phyloP scores from a whole-genome alignment of 768 basidiomycete species.

The Phanerochaete carnosa region DNA sequence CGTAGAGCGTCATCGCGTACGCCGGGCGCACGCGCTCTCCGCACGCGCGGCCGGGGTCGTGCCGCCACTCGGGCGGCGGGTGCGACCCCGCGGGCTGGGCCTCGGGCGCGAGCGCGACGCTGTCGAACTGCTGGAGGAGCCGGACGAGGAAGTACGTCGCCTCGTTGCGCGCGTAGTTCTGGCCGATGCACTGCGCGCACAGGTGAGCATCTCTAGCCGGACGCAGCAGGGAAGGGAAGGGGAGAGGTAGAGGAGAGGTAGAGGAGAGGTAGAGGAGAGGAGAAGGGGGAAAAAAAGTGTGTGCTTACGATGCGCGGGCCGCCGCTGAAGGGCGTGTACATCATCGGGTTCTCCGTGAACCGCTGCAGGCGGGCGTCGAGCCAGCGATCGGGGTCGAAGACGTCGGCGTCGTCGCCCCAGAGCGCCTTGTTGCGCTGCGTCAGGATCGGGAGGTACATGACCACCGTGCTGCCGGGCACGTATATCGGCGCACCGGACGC shows the following conservation, averaged over 20 bases:
- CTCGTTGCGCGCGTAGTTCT: conserved; percentile 76
- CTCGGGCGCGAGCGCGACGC: conserved; percentile 57
- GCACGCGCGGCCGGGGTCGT: conserved; percentile 37
- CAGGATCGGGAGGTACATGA: conserved; percentile 60
- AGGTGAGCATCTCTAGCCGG: not conserved
- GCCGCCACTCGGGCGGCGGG: conserved; percentile 58
- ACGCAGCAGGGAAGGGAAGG: not conserved
- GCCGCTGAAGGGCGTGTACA: conserved; percentile 73
- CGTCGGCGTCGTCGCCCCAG: conserved; percentile 75
- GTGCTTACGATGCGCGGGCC: conserved; percentile 57
- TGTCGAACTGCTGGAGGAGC: conserved; percentile 61
- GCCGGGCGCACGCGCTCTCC: conserved; percentile 61
- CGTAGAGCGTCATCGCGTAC: conserved; percentile 59
- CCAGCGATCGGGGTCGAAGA: conserved; percentile 82
- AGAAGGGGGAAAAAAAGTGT: too few species aligned
- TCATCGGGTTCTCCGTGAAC: conserved; percentile 58
- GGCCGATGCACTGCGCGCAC: conserved; percentile 54
- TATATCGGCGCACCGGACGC: conserved; percentile 39
- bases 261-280: too few species aligned
- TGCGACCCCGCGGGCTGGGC: conserved; percentile 59
- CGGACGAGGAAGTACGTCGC: conserved; percentile 70
- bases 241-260: too few species aligned
- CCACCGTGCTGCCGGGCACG: conserved; percentile 53
- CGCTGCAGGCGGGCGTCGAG: conserved; percentile 49
- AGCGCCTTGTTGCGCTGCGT: conserved; percentile 63